Evolutionary conservation across 140 eudicot species (phyloP).

Genomic region (Stevia rebaudiana): DNA sequence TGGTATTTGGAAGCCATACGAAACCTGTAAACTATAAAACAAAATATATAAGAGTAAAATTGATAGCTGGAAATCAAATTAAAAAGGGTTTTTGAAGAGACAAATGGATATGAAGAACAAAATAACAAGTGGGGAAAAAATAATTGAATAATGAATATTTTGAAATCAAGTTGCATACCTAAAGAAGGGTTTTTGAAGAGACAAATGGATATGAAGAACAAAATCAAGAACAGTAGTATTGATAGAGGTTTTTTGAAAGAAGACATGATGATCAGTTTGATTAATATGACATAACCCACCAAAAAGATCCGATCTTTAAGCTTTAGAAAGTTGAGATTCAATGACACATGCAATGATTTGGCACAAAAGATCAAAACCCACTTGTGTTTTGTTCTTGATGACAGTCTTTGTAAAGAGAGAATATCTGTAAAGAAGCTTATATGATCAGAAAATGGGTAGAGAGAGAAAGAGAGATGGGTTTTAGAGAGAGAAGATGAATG

Average conservation of each 20-base stretch:
- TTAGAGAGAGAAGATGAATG: conserved; percentile 18
- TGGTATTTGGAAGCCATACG: conserved; percentile 24
- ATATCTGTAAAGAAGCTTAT: conserved; percentile 4
- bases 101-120: background rate
- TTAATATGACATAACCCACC: conserved; percentile 30
- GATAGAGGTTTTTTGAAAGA: conserved; percentile 19
- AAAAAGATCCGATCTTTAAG: conserved; percentile 11
- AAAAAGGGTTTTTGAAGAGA: background rate
- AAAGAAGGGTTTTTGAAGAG: conserved; percentile 17
- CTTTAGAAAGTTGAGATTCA: conserved; percentile 7
- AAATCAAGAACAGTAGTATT: conserved; percentile 12
- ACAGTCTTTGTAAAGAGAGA: conserved; percentile 18
- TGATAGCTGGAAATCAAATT: background rate
- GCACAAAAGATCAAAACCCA: conserved; percentile 23
- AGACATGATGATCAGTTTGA: conserved; percentile 27
- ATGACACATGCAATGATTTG: conserved; percentile 27
- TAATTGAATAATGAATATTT: background rate
- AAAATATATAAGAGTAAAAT: background rate
- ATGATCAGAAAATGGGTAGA: conserved; percentile 11
- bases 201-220: conserved; percentile 24
- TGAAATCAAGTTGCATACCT: conserved; percentile 17
- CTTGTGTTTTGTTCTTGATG: conserved; percentile 25
- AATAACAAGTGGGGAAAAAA: background rate
- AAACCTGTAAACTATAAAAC: conserved; percentile 16
- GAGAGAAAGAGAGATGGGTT: conserved; percentile 7